Evolutionary conservation across 441 rosid species (phyloP).

Genomic region (Dalechampia spathulata): DNA sequence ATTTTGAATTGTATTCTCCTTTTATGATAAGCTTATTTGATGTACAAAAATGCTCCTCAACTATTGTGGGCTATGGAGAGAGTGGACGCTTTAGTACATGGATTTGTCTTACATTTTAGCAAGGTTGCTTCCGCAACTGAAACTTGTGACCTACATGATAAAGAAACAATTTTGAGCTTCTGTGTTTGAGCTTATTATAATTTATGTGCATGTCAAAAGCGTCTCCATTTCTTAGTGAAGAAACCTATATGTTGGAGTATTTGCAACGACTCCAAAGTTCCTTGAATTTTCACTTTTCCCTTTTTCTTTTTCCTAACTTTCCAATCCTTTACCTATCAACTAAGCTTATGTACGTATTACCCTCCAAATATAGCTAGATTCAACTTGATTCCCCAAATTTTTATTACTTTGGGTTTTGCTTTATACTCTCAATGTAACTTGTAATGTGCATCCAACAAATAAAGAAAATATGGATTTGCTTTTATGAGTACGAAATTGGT

Average conservation of each 20-base stretch:
- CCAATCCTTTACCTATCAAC: not conserved
- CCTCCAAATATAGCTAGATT: no score
- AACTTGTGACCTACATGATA: no score
- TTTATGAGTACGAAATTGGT: no score
- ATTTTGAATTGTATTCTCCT: not conserved
- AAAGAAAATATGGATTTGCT: not conserved
- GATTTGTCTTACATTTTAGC: no score
- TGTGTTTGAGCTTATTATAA: not conserved
- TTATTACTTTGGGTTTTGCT: no score
- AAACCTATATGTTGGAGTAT: constrained; percentile 1
- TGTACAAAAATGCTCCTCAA: no score
- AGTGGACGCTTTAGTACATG: no score
- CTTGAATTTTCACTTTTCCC: not conserved
- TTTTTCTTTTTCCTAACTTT: not conserved
- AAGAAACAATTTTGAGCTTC: not conserved
- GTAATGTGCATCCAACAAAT: not conserved
- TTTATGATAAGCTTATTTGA: not conserved
- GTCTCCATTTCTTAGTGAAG: not conserved
- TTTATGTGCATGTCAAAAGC: not conserved
- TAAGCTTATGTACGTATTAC: not conserved
- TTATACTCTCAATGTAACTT: not conserved
- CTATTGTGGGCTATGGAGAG: no score
- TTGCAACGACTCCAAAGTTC: not conserved
- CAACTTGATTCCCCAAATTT: not conserved
- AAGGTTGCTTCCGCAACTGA: no score